Evolutionary conservation across 2,329 filamentous ascomycete genomes (phyloP).

Genomic region (Graphiopsis chlorocephala): DNA sequence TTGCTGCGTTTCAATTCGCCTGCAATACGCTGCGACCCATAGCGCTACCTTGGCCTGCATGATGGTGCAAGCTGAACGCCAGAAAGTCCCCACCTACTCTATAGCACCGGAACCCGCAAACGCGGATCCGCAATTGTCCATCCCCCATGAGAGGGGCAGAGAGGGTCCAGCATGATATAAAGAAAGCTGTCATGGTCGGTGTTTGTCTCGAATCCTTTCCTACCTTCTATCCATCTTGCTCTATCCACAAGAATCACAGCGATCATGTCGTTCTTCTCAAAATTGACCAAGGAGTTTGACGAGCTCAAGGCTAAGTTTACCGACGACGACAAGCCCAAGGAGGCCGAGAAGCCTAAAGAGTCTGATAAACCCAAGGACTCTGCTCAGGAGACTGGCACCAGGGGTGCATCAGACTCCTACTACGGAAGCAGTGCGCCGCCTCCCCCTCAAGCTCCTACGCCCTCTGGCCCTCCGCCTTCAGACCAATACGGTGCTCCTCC

Average conservation of each 20-base stretch:
- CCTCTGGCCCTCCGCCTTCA: constrained; percentile 9
- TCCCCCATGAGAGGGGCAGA: background rate
- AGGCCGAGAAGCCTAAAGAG: constrained; percentile 28
- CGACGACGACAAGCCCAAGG: constrained; percentile 32
- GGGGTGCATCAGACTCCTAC: constrained; percentile 13
- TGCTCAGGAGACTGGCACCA: constrained; percentile 26
- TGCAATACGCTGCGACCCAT: constrained; percentile 2
- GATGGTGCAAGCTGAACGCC: constrained; percentile 15
- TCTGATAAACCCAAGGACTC: constrained; percentile 32
- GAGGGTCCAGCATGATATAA: constrained; percentile 13
- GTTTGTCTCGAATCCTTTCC: background rate
- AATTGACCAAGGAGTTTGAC: constrained; percentile 46
- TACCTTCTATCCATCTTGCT: background rate
- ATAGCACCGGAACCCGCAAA: constrained; percentile 1
- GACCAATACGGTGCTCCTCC: background rate
- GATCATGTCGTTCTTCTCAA: constrained; percentile 47
- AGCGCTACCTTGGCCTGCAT: constrained; percentile 13
- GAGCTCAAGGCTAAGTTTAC: constrained; percentile 37
- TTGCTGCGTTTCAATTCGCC: constrained; percentile 1
- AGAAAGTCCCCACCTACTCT: constrained; percentile 2
- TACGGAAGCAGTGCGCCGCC: constrained; percentile 10
- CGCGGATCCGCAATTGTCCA: background rate
- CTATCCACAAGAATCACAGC: background rate
- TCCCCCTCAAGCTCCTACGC: constrained; percentile 4
- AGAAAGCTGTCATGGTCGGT: constrained; percentile 14